Evolutionary conservation across 176 grass and related monocot genomes (phyloP).

Genomic region (Saccharum spontaneum): DNA sequence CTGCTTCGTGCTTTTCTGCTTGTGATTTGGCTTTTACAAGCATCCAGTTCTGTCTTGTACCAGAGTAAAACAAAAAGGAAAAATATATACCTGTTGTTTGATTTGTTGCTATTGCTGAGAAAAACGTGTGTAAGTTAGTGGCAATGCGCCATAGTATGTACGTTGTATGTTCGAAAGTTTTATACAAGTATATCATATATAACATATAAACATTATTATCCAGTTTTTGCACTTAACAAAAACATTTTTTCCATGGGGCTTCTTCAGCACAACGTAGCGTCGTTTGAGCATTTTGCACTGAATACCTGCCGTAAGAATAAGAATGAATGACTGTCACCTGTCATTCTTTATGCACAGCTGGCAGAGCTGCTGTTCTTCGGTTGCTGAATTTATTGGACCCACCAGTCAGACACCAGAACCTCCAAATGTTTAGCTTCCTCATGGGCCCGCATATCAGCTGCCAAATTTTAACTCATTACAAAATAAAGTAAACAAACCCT

Average conservation of each 20-base stretch:
- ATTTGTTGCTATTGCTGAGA: slow-evolving; percentile 1
- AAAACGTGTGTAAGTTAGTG: neutral
- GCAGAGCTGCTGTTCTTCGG: neutral
- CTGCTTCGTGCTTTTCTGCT: slow-evolving; percentile 15
- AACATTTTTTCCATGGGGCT: neutral
- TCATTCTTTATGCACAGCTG: neutral
- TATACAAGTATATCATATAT: neutral
- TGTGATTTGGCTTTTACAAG: slow-evolving; percentile 14
- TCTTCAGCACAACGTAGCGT: neutral
- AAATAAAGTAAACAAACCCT: neutral
- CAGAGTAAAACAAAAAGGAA: neutral
- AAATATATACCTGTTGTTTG: slow-evolving; percentile 9
- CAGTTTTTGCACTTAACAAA: neutral
- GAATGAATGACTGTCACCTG: too few relatives aligned
- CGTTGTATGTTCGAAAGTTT: neutral
- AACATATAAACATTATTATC: neutral
- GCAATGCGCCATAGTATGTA: neutral
- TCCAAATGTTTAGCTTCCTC: neutral
- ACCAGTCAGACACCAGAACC: neutral
- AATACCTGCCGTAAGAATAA: neutral
- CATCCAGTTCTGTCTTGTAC: slow-evolving; percentile 25
- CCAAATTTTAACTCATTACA: neutral
- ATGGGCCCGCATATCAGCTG: neutral
- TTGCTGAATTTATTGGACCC: neutral
- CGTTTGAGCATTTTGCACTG: neutral